Percentiles rank a stretch among this genome's conserved stretches.
Evolutionary conservation across 2,329 filamentous ascomycete genomes (phyloP).

Genomic region (Trichophyton verrucosum): DNA sequence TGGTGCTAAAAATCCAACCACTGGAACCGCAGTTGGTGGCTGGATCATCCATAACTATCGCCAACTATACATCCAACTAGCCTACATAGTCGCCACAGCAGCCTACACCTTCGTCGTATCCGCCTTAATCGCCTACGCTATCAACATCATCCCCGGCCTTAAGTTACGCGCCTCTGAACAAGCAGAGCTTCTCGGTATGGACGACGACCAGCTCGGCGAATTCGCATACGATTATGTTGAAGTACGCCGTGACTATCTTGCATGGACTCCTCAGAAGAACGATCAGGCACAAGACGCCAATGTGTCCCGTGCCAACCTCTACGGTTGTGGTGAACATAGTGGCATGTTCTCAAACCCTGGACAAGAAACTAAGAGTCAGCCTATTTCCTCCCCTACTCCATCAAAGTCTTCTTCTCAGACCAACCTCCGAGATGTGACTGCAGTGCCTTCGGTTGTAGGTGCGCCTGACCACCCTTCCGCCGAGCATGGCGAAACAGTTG

Average conservation of each 20-base stretch:
- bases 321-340: slow-evolving; percentile 48
- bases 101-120: slow-evolving; percentile 56
- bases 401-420: slow-evolving; percentile 2
- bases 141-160: slow-evolving; percentile 60
- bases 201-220: slow-evolving; percentile 41
- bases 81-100: slow-evolving; percentile 53
- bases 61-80: slow-evolving; percentile 59
- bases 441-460: background rate
- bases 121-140: slow-evolving; percentile 55
- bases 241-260: slow-evolving; percentile 39
- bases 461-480: background rate
- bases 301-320: slow-evolving; percentile 46
- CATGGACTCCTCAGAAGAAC: slow-evolving; percentile 37
- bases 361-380: background rate
- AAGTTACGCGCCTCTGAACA: slow-evolving; percentile 55
- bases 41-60: slow-evolving; percentile 61
- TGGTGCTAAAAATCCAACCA: slow-evolving; percentile 30
- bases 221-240: slow-evolving; percentile 43
- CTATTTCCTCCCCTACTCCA: background rate
- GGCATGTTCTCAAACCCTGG: slow-evolving; percentile 35
- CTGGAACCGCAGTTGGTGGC: slow-evolving; percentile 41
- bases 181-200: slow-evolving; percentile 55
- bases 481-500: background rate
- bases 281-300: slow-evolving; percentile 39
- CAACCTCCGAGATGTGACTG: slow-evolving; percentile 1